Evolutionary conservation across 495 filamentous ascomycete species (phyloP).

Genomic region (Trypethelium eluteriae): DNA sequence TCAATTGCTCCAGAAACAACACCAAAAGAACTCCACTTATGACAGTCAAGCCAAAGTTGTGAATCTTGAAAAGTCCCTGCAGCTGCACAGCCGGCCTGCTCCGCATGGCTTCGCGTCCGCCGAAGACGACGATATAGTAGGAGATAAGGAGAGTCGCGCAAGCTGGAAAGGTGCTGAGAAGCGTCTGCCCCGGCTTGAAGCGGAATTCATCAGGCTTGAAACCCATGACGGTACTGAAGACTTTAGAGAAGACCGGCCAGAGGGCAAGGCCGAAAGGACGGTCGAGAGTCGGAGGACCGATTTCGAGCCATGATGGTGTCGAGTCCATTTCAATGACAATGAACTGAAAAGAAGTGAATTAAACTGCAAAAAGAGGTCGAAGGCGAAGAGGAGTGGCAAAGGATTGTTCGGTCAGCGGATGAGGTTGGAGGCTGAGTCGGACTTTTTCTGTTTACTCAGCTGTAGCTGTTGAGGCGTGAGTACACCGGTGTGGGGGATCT

Average conservation of each 20-base stretch:
- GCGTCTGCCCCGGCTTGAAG: conserved; percentile 58
- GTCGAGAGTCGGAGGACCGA: conserved; percentile 63
- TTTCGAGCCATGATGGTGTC: conserved; percentile 32
- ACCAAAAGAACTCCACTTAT: conserved; percentile 60
- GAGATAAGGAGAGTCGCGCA: conserved; percentile 54
- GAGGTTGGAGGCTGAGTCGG: conserved; percentile 1
- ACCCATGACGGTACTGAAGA: conserved; percentile 64
- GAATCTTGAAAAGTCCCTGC: conserved; percentile 62
- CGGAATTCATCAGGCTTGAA: conserved; percentile 63
- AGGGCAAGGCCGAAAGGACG: conserved; percentile 83
- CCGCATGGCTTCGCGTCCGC: conserved; percentile 66
- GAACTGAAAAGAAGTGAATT: conserved; percentile 3
- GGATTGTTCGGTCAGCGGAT: conserved; percentile 5
- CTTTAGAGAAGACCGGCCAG: conserved; percentile 91
- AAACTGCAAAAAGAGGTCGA: background rate
- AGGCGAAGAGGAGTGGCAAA: background rate
- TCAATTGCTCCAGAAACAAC: conserved; percentile 66
- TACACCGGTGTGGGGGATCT: background rate
- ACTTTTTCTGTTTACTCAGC: background rate
- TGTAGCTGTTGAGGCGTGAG: background rate
- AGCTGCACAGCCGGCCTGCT: conserved; percentile 60
- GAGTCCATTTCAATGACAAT: conserved; percentile 14
- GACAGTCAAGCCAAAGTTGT: conserved; percentile 71
- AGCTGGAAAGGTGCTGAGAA: conserved; percentile 63
- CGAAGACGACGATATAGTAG: conserved; percentile 71